Percentiles rank a stretch among this genome's conserved stretches.
Conservation (phyloP, 202 grass and related monocot species). For the Elaeis oleifera region DNA sequence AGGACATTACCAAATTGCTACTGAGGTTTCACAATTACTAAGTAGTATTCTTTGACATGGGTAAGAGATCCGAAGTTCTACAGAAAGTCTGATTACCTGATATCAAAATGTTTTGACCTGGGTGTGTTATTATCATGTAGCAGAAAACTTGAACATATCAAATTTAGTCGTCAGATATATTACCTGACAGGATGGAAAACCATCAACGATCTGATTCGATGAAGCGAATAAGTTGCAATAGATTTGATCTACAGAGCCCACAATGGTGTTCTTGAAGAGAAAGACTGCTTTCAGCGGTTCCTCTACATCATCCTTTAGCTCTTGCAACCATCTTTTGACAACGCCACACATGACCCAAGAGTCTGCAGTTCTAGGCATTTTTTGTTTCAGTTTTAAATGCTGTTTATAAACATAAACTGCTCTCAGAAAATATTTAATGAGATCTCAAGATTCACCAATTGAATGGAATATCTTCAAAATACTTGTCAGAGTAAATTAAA, state of each 20-base stretch:
- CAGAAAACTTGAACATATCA: not conserved
- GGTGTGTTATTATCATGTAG: not conserved
- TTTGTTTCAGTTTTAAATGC: slow-evolving; percentile 18
- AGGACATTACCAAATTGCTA: no score
- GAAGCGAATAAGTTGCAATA: slow-evolving; percentile 63
- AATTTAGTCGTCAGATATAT: slow-evolving; percentile 12
- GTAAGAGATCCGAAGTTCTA: no score
- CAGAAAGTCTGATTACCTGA: no score
- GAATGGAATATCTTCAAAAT: no score
- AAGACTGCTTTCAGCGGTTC: slow-evolving; percentile 56
- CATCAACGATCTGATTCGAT: slow-evolving; percentile 52
- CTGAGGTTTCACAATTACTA: no score
- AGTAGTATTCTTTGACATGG: no score
- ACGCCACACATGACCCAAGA: slow-evolving; percentile 48
- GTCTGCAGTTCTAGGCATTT: slow-evolving; percentile 36
- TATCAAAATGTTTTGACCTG: no score
- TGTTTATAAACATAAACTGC: no score
- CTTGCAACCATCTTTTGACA: slow-evolving; percentile 86
- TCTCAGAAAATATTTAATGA: no score
- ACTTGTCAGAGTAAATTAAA: no score
- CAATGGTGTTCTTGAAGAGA: slow-evolving; percentile 58
- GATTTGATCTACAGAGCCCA: slow-evolving; percentile 54
- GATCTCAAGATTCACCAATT: no score
- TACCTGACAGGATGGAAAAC: slow-evolving; percentile 74
- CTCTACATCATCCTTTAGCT: slow-evolving; percentile 67